Conservation (phyloP, 306 rosid genomes). For the Fragaria iinumae region DNA sequence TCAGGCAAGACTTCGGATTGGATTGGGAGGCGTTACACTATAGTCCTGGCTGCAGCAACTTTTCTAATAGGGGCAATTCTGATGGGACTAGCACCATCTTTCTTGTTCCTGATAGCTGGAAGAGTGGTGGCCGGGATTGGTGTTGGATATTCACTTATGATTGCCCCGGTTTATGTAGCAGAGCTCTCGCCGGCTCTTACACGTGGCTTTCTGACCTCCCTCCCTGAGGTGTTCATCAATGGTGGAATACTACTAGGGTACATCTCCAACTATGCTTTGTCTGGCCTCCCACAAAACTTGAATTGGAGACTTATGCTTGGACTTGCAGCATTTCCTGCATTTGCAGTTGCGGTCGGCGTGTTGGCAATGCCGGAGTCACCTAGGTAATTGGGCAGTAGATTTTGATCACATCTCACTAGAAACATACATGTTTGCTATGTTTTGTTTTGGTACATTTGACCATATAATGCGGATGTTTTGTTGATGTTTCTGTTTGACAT, state of each 20-base stretch:
- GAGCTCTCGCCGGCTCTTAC: conserved; percentile 64
- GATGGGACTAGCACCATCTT: conserved; percentile 74
- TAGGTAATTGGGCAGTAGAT: conserved; percentile 23
- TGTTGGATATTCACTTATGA: conserved; percentile 76
- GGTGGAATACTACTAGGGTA: conserved; percentile 69
- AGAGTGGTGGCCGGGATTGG: conserved; percentile 67
- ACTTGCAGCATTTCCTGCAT: conserved; percentile 62
- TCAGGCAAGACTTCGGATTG: conserved; percentile 38
- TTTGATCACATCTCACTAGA: background rate
- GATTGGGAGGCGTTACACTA: conserved; percentile 45
- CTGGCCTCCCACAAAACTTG: conserved; percentile 37
- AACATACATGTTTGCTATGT: background rate
- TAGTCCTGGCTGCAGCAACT: conserved; percentile 46
- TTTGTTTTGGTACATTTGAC: background rate
- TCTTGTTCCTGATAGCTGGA: conserved; percentile 45
- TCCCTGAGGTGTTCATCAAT: conserved; percentile 84
- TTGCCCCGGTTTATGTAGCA: conserved; percentile 69
- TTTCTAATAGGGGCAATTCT: conserved; percentile 62
- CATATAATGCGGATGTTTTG: background rate
- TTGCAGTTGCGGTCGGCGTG: conserved; percentile 45
- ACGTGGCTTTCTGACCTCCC: conserved; percentile 81
- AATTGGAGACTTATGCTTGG: conserved; percentile 82
- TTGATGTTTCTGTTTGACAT: background rate
- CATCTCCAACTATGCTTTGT: conserved; percentile 51
- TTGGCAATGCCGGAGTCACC: conserved; percentile 79